Evolutionary conservation across 257 asterid species (phyloP), one percentile per base, ranked within the genome.

Genomic region (Solanum pinnatisectum): DNA sequence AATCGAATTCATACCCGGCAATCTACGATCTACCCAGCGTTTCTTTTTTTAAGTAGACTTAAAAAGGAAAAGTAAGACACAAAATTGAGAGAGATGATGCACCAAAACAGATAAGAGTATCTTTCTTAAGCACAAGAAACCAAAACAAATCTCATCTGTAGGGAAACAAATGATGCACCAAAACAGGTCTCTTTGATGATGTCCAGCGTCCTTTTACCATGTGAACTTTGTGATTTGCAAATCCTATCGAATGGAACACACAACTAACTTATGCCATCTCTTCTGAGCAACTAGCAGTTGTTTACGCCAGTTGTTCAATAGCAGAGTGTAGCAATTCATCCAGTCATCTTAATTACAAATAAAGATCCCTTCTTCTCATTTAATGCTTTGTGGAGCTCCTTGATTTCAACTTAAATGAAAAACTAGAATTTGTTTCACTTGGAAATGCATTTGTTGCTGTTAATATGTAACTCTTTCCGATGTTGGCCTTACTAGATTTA

Each of bases 401-500:
- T 8, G 27, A 30, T 82, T 49, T 82, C 32, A 49, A 49, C 85
- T 46, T 81, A 30, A 3, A 82, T 9, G 11, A 32, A 82, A 20
- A 32, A 32, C 32, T 82, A 49, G 12, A 82, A 82, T 82, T 11
- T 82, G 36, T 49, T 46, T 85, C 79, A 85, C 32, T 63, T 63
- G 67, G 52, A 32, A 27, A 25, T 85, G 60, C 20, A 82, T 3
- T 30, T 49, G 12, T 46, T 82, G 44, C 42, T 82, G 32, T 20
- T 52, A 8, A 30, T 49, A 49, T 52, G 11, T 18, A 10, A 49
- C 71, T 32, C 71, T 65, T 68, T 74, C 36, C 1, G 2, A 46
- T 89, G 78, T 40, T 78, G 84, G 78, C 87, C 59, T 40, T 90
- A 20, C 60, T 89, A 95, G 98, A 90, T 94, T 86, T 92, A 91